phyloP scores from a whole-genome alignment of 2,329 filamentous ascomycete species.

The Sclerotinia trifoliorum region DNA sequence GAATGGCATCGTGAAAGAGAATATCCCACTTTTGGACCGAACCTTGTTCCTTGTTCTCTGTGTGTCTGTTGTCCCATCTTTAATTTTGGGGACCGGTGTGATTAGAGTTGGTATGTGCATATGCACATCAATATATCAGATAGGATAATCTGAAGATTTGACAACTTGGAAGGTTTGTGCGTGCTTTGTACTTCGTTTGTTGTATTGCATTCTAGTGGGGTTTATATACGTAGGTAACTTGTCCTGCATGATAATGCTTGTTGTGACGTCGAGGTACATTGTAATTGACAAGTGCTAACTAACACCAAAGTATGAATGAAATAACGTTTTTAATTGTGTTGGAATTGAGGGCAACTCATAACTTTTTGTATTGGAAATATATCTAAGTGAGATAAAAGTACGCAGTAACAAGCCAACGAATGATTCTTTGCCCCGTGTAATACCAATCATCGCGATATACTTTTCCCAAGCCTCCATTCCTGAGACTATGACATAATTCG shows the following conservation, averaged over 20 bases:
- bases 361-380: neutral
- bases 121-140: neutral
- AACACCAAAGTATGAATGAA: neutral
- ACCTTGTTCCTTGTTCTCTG: neutral
- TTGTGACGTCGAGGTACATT: constrained; percentile 3
- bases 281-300: neutral
- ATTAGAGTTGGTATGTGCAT: neutral
- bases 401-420: neutral
- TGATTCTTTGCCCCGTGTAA: neutral
- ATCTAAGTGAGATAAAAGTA: neutral
- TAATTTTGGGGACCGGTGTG: neutral
- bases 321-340: neutral
- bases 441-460: neutral
- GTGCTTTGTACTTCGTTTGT: neutral
- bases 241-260: neutral
- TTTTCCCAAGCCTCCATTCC: neutral
- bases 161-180: neutral
- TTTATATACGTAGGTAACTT: neutral
- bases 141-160: neutral
- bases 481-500: constrained; percentile 8
- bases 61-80: neutral
- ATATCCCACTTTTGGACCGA: neutral
- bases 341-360: neutral
- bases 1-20: neutral
- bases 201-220: too few species aligned